Evolutionary conservation across 768 basidiomycete genomes (phyloP).

Genomic region (Hericium alpestre): DNA sequence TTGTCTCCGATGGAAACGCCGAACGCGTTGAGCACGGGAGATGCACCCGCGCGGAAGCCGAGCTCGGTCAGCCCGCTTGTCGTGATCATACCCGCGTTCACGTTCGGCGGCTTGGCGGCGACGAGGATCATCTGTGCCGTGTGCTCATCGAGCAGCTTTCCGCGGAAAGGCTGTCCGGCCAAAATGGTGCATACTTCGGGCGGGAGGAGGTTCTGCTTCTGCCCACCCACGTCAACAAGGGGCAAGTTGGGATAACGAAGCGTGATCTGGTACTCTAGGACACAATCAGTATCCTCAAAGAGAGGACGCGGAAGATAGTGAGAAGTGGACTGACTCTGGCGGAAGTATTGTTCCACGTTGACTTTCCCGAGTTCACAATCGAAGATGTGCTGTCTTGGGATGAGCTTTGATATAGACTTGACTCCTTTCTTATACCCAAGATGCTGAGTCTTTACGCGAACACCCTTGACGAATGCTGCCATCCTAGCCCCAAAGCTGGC

Average conservation of each 20-base stretch:
- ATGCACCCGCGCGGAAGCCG: conserved; percentile 24
- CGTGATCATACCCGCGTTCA: conserved; percentile 36
- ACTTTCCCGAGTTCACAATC: conserved; percentile 29
- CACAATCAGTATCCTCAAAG: not conserved
- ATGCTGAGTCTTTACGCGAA: conserved; percentile 58
- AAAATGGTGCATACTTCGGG: conserved; percentile 41
- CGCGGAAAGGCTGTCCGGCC: conserved; percentile 29
- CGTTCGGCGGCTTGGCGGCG: conserved; percentile 39
- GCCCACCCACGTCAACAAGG: conserved; percentile 38
- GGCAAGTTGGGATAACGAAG: conserved; percentile 31
- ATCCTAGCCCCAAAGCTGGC: conserved; percentile 50
- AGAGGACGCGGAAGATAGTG: not conserved
- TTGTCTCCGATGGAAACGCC: conserved; percentile 35
- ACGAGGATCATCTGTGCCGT: conserved; percentile 40
- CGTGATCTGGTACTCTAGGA: conserved; percentile 31
- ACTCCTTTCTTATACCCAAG: conserved; percentile 70
- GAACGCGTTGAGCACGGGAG: conserved; percentile 29
- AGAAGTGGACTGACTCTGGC: conserved; percentile 25
- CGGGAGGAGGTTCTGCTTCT: conserved; percentile 32
- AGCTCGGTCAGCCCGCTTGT: conserved; percentile 31
- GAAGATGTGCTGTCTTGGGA: conserved; percentile 30
- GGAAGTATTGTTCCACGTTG: conserved; percentile 39
- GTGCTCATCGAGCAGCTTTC: conserved; percentile 47
- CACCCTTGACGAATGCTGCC: conserved; percentile 52
- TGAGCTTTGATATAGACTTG: conserved; percentile 37